A percentile compares a stretch with the other conserved stretches of the same genome.
Conservation (phyloP, 805 yeast species). For the Lipomyces sp. region DNA sequence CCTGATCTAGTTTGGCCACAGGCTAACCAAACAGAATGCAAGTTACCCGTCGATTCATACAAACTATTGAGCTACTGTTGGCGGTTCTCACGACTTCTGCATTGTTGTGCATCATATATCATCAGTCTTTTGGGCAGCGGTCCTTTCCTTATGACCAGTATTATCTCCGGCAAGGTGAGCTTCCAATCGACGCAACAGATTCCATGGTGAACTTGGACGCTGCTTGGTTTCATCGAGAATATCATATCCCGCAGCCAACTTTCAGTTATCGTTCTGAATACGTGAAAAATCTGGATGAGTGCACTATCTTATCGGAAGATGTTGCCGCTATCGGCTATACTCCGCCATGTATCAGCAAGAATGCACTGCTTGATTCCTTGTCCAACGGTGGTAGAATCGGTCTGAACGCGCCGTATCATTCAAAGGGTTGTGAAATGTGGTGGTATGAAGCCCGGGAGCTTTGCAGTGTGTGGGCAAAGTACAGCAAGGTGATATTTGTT, state of each 20-base stretch:
- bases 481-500: slow-evolving; percentile 15
- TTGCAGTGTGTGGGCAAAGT: slow-evolving; percentile 25
- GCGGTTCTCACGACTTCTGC: neutral
- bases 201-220: neutral
- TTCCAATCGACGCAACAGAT: neutral
- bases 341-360: slow-evolving; percentile 15
- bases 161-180: neutral
- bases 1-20: neutral
- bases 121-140: neutral
- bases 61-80: neutral
- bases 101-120: neutral
- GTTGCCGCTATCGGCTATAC: slow-evolving; percentile 3
- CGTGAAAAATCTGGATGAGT: slow-evolving; percentile 5
- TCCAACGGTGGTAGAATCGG: slow-evolving; percentile 33
- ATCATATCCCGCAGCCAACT: slow-evolving; percentile 6
- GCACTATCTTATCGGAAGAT: slow-evolving; percentile 12
- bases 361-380: slow-evolving; percentile 20
- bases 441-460: slow-evolving; percentile 26
- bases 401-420: slow-evolving; percentile 27
- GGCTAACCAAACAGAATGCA: neutral
- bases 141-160: neutral
- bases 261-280: slow-evolving; percentile 8
- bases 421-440: slow-evolving; percentile 26
- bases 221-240: neutral
- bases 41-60: neutral